These are phyloP conservation scores for Monoraphidium neglectum DNA, from an alignment of 139 green algal genomes.

Conservation along the genomic window DNA sequence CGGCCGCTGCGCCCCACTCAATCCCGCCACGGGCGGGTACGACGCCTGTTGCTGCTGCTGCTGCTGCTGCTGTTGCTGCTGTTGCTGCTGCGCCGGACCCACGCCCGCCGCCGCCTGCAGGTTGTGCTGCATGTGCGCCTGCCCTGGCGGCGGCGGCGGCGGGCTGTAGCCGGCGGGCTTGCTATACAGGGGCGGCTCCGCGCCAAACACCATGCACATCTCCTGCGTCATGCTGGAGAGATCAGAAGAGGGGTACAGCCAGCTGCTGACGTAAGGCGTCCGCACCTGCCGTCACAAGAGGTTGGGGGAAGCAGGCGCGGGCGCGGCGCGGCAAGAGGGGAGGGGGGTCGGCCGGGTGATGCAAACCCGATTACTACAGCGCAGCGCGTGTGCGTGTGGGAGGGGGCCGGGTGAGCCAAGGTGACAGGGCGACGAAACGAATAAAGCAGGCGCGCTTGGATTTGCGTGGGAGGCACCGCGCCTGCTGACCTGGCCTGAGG, in stretches of 20 bases:
- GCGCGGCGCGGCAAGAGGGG: no score
- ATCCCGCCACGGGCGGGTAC: neutral
- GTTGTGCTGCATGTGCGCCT: neutral
- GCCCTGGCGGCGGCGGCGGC: neutral
- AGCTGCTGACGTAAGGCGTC: slow-evolving; percentile 47
- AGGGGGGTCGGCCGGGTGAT: slow-evolving; percentile 25
- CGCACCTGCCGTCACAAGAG: slow-evolving; percentile 1
- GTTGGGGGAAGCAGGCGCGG: no score
- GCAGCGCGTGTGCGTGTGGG: neutral
- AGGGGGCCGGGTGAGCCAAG: neutral
- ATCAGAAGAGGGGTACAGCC: slow-evolving; percentile 47
- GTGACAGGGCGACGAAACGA: neutral
- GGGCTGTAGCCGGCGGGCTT: slow-evolving; percentile 52
- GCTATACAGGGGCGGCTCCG: slow-evolving; percentile 84
- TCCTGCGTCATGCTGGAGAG: slow-evolving; percentile 61
- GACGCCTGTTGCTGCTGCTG: neutral
- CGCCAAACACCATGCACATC: slow-evolving; percentile 78
- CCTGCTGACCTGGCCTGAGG: slow-evolving; percentile 64
- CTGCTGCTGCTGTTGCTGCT: slow-evolving; percentile 26
- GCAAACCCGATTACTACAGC: no score
- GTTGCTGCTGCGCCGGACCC: neutral
- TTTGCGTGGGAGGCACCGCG: no score
- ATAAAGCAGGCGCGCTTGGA: no score
- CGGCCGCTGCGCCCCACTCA: neutral
- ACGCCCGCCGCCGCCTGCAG: neutral